Conservation (phyloP, 2,329 filamentous ascomycete genomes). For the Helminthosporium solani region DNA sequence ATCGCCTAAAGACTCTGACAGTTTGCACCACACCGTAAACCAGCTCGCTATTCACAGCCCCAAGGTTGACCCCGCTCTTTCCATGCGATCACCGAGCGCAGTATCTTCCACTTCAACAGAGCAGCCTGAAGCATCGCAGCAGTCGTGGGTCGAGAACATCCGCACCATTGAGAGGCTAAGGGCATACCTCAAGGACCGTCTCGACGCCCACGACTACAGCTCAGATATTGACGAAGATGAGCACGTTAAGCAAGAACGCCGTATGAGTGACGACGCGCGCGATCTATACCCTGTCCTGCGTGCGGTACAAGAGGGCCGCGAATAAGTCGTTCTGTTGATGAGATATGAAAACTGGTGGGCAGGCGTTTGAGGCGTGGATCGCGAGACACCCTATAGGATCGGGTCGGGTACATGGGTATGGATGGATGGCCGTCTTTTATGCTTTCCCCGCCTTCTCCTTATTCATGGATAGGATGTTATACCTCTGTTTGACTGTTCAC, state of each 20-base stretch:
- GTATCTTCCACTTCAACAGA: constrained; percentile 39
- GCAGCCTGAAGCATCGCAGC: constrained; percentile 44
- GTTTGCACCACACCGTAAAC: constrained; percentile 41
- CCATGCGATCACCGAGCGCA: constrained; percentile 41
- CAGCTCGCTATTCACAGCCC: constrained; percentile 43
- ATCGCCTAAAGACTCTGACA: constrained; percentile 37
- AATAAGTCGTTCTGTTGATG: constrained; percentile 23
- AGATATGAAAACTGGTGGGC: background rate
- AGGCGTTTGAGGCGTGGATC: constrained; percentile 1
- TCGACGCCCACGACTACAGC: constrained; percentile 55
- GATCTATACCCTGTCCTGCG: constrained; percentile 45
- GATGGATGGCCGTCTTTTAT: background rate
- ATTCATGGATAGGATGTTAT: background rate
- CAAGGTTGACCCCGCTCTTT: constrained; percentile 42
- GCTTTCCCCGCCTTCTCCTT: background rate
- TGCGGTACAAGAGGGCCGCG: constrained; percentile 42
- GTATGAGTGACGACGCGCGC: constrained; percentile 41
- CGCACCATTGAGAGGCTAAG: constrained; percentile 63
- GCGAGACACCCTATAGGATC: background rate
- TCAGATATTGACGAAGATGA: constrained; percentile 36
- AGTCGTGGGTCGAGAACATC: constrained; percentile 64
- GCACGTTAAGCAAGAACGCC: constrained; percentile 27
- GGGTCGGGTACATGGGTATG: background rate
- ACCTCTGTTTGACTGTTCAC: background rate
- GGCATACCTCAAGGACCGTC: constrained; percentile 56